Evolutionary conservation across 148 eudicot species (phyloP).

Genomic region (Beta vulgaris): DNA sequence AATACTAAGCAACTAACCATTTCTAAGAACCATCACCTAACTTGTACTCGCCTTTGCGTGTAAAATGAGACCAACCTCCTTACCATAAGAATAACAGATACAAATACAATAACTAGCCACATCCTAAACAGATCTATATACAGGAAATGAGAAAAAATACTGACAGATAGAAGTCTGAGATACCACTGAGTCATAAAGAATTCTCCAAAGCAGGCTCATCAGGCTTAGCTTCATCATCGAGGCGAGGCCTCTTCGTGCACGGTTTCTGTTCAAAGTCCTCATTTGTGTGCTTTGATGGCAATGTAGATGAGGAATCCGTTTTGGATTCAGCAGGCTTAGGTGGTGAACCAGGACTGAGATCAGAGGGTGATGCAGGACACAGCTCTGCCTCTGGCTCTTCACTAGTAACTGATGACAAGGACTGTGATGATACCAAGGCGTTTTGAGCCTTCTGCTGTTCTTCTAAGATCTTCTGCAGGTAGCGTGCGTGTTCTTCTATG

Average conservation of each 20-base stretch:
- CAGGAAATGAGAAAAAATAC: neutral
- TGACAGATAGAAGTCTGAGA: neutral
- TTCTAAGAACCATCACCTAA: too few relatives aligned
- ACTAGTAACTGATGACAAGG: conserved; percentile 22
- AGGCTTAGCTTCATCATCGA: conserved; percentile 17
- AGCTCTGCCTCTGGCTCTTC: conserved; percentile 21
- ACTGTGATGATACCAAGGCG: conserved; percentile 27
- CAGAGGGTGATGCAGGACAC: conserved; percentile 18
- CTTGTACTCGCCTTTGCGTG: too few relatives aligned
- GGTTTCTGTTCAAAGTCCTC: conserved; percentile 26
- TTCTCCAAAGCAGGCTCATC: conserved; percentile 16
- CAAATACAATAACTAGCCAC: neutral
- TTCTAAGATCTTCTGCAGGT: conserved; percentile 46
- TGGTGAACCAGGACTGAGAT: conserved; percentile 21
- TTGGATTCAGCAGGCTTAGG: conserved; percentile 30
- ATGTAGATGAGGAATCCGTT: conserved; percentile 22
- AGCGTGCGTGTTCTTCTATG: conserved; percentile 45
- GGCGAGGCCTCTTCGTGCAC: conserved; percentile 25
- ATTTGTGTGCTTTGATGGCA: conserved; percentile 23
- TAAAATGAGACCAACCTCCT: too few relatives aligned
- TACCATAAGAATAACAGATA: too few relatives aligned
- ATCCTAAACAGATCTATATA: neutral
- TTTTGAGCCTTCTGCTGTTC: conserved; percentile 42
- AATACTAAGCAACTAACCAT: too few relatives aligned
- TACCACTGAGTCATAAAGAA: conserved; percentile 4